These are phyloP conservation scores for Rhizoclosmatium globosum DNA, from an alignment of 192 early-diverging fungal genomes.

Conservation along the genomic window DNA sequence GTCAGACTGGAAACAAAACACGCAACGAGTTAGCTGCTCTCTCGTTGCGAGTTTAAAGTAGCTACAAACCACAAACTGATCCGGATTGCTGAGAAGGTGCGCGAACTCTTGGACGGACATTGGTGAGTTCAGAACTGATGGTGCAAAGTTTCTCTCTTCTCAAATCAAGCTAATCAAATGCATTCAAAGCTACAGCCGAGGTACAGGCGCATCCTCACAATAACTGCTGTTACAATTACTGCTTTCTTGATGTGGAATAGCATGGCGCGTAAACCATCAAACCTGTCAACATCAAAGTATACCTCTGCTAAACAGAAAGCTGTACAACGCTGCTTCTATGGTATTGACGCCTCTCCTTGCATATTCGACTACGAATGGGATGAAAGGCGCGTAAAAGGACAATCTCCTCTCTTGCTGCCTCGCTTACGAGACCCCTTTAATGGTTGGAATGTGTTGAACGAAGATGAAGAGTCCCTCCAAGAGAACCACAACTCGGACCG, in stretches of 20 bases:
- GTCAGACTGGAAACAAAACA: background rate
- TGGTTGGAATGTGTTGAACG: background rate
- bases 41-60: background rate
- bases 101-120: background rate
- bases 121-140: background rate
- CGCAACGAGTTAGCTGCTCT: background rate
- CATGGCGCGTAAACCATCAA: no score
- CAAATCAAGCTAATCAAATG: background rate
- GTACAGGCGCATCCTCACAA: no score
- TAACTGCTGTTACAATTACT: no score
- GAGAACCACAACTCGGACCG: background rate
- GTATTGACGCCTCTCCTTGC: background rate
- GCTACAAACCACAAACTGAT: background rate
- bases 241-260: no score
- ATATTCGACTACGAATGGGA: slow-evolving; percentile 1
- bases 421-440: background rate
- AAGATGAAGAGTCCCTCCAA: background rate
- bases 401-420: background rate
- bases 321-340: background rate
- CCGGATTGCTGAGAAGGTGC: background rate
- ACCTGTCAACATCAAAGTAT: background rate
- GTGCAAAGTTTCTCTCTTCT: background rate
- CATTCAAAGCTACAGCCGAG: background rate
- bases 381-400: background rate
- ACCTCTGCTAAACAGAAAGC: background rate